phyloP scores from a whole-genome alignment of 768 basidiomycete genomes.

The Hirschioporus abietinus region DNA sequence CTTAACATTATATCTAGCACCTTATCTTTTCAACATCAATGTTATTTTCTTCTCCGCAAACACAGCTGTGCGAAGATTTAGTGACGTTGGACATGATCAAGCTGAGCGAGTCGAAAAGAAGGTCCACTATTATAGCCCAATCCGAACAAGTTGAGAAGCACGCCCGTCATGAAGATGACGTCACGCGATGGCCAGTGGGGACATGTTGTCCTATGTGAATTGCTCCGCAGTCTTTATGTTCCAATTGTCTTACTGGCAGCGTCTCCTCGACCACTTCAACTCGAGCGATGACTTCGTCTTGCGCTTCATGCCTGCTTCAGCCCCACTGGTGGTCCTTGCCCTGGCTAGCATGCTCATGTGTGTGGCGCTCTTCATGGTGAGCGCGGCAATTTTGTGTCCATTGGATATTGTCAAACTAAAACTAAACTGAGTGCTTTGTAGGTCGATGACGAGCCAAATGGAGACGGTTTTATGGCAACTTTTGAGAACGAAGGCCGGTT shows the following conservation, averaged over 20 bases:
- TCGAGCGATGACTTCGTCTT: neutral
- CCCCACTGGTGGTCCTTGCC: neutral
- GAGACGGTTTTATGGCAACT: neutral
- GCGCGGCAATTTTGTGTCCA: neutral
- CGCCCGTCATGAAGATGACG: too few species aligned
- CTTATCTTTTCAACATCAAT: too few species aligned
- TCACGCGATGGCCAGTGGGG: too few species aligned
- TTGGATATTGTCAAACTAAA: neutral
- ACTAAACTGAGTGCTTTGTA: neutral
- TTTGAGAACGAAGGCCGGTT: neutral
- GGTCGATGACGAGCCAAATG: neutral
- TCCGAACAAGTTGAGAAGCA: too few species aligned
- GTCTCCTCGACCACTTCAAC: neutral
- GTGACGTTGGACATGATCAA: too few species aligned
- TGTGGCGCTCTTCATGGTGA: neutral
- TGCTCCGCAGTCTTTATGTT: neutral
- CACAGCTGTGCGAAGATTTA: too few species aligned
- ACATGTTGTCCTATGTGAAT: neutral
- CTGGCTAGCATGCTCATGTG: neutral
- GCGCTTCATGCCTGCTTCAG: neutral
- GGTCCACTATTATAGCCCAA: too few species aligned
- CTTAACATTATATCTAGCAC: too few species aligned
- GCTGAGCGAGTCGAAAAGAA: too few species aligned
- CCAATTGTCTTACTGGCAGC: neutral
- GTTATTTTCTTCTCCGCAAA: too few species aligned